Percentiles rank a stretch among this genome's conserved stretches.
phyloP scores from a whole-genome alignment of 2,329 filamentous ascomycete genomes.

The Magnaporthiopsis poae region DNA sequence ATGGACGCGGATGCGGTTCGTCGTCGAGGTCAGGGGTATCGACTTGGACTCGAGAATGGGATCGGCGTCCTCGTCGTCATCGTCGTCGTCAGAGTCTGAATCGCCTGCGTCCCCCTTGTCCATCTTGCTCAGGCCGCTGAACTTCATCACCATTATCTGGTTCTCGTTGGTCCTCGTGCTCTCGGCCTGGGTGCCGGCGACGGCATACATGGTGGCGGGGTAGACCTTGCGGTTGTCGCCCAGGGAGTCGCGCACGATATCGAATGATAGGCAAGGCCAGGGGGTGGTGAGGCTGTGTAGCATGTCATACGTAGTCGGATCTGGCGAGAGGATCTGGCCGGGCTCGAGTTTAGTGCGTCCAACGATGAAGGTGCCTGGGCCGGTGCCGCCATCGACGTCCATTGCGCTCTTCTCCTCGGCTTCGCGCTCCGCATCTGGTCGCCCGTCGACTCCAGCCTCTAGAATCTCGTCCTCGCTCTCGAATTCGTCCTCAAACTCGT shows the following conservation, averaged over 20 bases:
- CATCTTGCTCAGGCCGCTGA: constrained; percentile 84
- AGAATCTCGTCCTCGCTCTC: constrained; percentile 85
- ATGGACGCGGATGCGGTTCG: constrained; percentile 84
- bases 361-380: constrained; percentile 84
- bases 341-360: constrained; percentile 84
- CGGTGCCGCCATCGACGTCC: constrained; percentile 59
- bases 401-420: constrained; percentile 78
- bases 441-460: constrained; percentile 85
- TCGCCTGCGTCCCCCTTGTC: constrained; percentile 58
- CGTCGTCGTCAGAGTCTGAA: constrained; percentile 58
- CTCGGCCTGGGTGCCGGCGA: constrained; percentile 89
- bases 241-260: constrained; percentile 75
- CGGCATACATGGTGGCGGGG: constrained; percentile 88
- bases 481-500: constrained; percentile 87
- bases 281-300: constrained; percentile 86
- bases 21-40: constrained; percentile 77
- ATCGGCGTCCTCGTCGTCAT: constrained; percentile 66
- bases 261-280: constrained; percentile 95
- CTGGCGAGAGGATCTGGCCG: constrained; percentile 82
- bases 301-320: constrained; percentile 95
- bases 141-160: constrained; percentile 89
- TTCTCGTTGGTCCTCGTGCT: constrained; percentile 68
- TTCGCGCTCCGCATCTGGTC: constrained; percentile 85
- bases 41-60: constrained; percentile 87
- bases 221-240: constrained; percentile 88